Evolutionary conservation across 768 basidiomycete genomes (phyloP).

Genomic region (Tylopilus felleus): DNA sequence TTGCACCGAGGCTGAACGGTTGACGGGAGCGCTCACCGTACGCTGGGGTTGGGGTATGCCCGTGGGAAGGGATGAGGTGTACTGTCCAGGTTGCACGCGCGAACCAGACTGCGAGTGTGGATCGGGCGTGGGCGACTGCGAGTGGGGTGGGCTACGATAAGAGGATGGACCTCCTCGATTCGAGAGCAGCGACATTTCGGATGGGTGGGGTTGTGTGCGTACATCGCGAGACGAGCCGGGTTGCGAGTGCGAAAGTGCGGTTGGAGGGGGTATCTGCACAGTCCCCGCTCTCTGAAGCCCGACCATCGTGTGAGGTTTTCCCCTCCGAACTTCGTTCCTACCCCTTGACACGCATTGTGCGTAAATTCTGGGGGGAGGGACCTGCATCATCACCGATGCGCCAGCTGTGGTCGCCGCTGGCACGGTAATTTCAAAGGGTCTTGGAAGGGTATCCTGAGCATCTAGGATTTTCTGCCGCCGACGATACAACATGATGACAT

Average conservation of each 20-base stretch:
- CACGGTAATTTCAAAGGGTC: slow-evolving; percentile 19
- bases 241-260: background rate
- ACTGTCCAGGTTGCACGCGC: background rate
- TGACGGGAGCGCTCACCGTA: background rate
- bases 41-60: background rate
- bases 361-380: slow-evolving; percentile 1
- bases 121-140: background rate
- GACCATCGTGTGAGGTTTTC: background rate
- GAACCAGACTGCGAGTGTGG: background rate
- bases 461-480: slow-evolving; percentile 10
- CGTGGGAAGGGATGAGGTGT: background rate
- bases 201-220: background rate
- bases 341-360: background rate
- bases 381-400: background rate
- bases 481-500: slow-evolving; percentile 17
- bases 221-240: background rate
- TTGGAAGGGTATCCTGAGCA: slow-evolving; percentile 26
- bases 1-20: slow-evolving; percentile 1
- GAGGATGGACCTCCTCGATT: background rate
- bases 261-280: background rate
- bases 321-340: background rate
- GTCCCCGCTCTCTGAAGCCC: background rate
- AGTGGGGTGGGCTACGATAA: background rate
- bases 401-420: slow-evolving; percentile 7
- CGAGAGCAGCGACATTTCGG: slow-evolving; percentile 1